Evolutionary conservation across 2,329 filamentous ascomycete genomes (phyloP).

Genomic region (Tolypocladium sp.): DNA sequence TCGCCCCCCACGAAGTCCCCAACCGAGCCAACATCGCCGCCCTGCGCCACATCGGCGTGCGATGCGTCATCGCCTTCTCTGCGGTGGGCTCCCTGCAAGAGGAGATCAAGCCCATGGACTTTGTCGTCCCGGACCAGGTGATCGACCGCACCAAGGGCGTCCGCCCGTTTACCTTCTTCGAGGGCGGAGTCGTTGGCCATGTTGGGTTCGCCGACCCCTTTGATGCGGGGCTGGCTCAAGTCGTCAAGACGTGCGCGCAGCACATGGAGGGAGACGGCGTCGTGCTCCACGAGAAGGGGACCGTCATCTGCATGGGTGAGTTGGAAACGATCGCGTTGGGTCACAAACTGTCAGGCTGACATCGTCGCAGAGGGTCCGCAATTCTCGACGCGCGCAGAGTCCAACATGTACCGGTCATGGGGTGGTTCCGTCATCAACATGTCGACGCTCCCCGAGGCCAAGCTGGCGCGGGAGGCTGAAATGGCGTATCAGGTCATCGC

Average conservation of each 20-base stretch:
- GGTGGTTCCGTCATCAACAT: conserved; percentile 97
- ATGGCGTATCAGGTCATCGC: conserved; percentile 97
- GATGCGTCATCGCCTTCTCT: conserved; percentile 87
- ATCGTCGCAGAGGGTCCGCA: conserved; percentile 73
- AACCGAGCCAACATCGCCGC: conserved; percentile 95
- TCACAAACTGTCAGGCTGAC: background rate
- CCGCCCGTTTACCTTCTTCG: conserved; percentile 92
- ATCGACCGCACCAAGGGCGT: conserved; percentile 97
- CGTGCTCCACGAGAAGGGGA: conserved; percentile 73
- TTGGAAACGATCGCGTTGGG: conserved; percentile 7
- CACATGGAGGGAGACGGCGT: conserved; percentile 77
- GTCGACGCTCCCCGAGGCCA: conserved; percentile 90
- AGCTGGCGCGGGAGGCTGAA: conserved; percentile 92
- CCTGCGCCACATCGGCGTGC: conserved; percentile 80
- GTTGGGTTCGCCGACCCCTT: conserved; percentile 96
- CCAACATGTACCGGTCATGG: conserved; percentile 88
- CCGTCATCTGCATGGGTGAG: conserved; percentile 84
- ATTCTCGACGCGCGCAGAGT: conserved; percentile 94
- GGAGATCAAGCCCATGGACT: conserved; percentile 90
- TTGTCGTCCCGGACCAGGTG: conserved; percentile 90
- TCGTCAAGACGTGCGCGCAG: conserved; percentile 69
- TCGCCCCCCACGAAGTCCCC: conserved; percentile 91
- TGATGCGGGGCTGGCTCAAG: conserved; percentile 64
- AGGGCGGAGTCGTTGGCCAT: conserved; percentile 83
- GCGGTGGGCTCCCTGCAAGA: conserved; percentile 90